phyloP scores from a whole-genome alignment of 331 rosid genomes.

The Phaseolus coccineus region DNA sequence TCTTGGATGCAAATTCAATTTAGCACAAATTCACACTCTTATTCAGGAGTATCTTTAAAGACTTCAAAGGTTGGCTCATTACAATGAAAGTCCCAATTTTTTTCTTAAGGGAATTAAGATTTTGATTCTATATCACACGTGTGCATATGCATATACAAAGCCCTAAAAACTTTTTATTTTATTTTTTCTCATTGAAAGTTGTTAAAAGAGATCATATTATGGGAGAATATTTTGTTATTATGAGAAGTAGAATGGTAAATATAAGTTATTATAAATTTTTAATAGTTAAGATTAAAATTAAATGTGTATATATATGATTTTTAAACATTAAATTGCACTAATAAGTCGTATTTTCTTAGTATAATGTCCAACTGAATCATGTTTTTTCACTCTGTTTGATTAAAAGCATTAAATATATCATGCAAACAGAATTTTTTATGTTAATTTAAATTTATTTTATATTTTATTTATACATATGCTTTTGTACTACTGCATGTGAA shows the following conservation, averaged over 20 bases:
- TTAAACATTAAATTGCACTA: too few relatives aligned
- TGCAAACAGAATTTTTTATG: too few relatives aligned
- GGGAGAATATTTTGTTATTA: too few relatives aligned
- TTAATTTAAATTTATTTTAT: too few relatives aligned
- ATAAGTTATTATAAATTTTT: neutral
- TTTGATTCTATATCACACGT: neutral
- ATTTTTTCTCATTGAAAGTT: neutral
- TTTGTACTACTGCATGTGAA: neutral
- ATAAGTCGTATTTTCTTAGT: too few relatives aligned
- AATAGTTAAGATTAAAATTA: too few relatives aligned
- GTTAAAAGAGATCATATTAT: neutral
- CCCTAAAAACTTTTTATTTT: neutral
- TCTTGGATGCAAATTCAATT: slow-evolving; percentile 29
- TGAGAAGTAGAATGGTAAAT: neutral
- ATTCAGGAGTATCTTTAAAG: slow-evolving; percentile 25
- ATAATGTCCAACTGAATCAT: too few relatives aligned
- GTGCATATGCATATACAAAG: neutral
- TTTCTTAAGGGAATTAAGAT: neutral
- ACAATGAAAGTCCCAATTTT: neutral
- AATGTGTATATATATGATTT: too few relatives aligned
- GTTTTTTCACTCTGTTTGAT: too few relatives aligned
- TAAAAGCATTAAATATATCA: too few relatives aligned
- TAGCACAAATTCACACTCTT: slow-evolving; percentile 1
- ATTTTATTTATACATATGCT: neutral
- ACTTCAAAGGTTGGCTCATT: slow-evolving; percentile 15